Evolutionary conservation across 2,329 filamentous ascomycete genomes (phyloP), one percentile per base, ranked within the genome.

Genomic region (Neofusicoccum kwambonambiense): DNA sequence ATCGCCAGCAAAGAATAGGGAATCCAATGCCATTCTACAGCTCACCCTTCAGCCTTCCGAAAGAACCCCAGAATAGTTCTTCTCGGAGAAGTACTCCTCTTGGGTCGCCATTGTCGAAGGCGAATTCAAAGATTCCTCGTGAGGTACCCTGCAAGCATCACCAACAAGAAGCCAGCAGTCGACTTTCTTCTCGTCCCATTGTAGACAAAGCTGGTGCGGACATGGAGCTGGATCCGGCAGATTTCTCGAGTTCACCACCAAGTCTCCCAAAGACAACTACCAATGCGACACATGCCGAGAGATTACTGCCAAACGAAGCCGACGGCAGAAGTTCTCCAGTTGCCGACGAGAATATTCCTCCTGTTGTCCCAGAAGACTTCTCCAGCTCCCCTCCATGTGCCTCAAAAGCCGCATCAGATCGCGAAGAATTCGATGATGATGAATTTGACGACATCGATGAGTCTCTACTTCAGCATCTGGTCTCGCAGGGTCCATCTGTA

Each of bases 361-460:
- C 31, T 15, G 19, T 45, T 17, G 41, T 19, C 13, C 54, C 31
- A 45, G 6, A 44, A 1, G 3, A 45, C 9, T 49, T 47, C 17
- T 39, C n/a, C 12, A 50, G 57, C 11, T 50, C 44, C 22, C 34
- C 57, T 50, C 57, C 57, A 9, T 39, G 37, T n/a, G 34, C 45
- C 17, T 41, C 50, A n/a, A 56, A n/a, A n/a, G 2, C 49, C 12
- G 37, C 31, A 3, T 11, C 31, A 22, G 31, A 27, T 19, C n/a
- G 7, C 13, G 56, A 60, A 19, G 61, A 64, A 9, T 64, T 64
- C 19, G 61, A 64, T 37, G 60, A 51, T 8, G 61, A 52, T 13
- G 61, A 56, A 11, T 39, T 64, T 13, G 61, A 64, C 35, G 61
- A 64, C 11, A 47, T 64, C 31, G 61, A 64, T 15, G 61, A 64